Evolutionary conservation across 805 yeast genomes (phyloP), one percentile per base, ranked within the genome.

Genomic region (Candida manassasensis): DNA sequence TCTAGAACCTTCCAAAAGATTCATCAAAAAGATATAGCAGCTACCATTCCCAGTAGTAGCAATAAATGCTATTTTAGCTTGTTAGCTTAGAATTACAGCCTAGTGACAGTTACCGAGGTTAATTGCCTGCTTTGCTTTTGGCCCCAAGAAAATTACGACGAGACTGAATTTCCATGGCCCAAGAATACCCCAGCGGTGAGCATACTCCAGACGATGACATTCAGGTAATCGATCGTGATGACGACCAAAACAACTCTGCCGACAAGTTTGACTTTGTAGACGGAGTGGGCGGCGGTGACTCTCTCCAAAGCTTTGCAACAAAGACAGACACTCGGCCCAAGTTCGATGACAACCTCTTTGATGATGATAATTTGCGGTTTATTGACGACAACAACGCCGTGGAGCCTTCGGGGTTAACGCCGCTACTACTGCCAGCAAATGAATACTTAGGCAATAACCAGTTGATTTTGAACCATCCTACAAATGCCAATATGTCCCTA

Each of bases 331-430:
- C 27, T 5, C 9, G 12, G 27, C 9, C 22, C 7, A 21, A 24
- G 12, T 24, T 11, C 27, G 6, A 6, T n/a, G 27, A 24, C 12
- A 24, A n/a, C 12, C 6, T 24, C 6, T 24, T 24, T n/a, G 27
- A 24, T 14, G 12, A 6, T n/a, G 27, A 24, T 5, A 24, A 11
- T n/a, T 14, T 24, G 9, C 12, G 12, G 27, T 24, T 24, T 11
- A 24, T 24, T 7, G 27, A 24, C 7, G 27, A 24, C 12, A n/a
- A n/a, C 12, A 11, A n/a, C 6, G 9, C 27, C 27, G 12, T 24
- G 19, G 28, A 27, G 13, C 41, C 44, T 14, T 30, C 41, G 7
- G 44, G 44, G n/a, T 32, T 29, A 6, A 40, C 44, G 3, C 44
- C 44, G 7, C 28, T 40, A 30, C 16, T 32, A n/a, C 28, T 12